phyloP scores from a whole-genome alignment of 176 grass and related monocot species.

The Eragrostis curvula region DNA sequence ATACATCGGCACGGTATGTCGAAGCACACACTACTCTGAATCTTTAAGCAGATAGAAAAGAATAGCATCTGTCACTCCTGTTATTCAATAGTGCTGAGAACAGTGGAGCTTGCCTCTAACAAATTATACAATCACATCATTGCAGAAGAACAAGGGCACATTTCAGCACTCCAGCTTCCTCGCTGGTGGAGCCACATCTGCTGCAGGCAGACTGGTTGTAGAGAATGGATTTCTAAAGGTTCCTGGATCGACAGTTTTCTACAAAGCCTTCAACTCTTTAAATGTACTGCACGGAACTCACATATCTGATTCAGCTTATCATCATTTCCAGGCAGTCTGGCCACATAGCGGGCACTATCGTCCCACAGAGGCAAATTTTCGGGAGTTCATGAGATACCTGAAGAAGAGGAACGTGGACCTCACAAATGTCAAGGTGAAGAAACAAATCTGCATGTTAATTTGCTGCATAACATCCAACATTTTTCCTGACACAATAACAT shows the following conservation, averaged over 20 bases:
- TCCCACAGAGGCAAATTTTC: constrained; percentile 90
- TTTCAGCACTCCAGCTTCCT: constrained; percentile 99
- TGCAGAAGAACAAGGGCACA: constrained; percentile 93
- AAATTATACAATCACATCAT: constrained; percentile 26
- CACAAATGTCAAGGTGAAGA: constrained; percentile 72
- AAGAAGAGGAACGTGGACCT: constrained; percentile 74
- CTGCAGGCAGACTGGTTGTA: constrained; percentile 79
- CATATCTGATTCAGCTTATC: constrained; percentile 31
- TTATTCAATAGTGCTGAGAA: background rate
- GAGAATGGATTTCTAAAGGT: constrained; percentile 78
- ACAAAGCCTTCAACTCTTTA: background rate
- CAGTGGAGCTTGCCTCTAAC: background rate
- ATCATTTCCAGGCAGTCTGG: constrained; percentile 74
- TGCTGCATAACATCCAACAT: background rate
- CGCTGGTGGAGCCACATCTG: constrained; percentile 93
- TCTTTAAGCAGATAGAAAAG: background rate
- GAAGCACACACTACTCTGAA: background rate
- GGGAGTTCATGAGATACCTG: constrained; percentile 84
- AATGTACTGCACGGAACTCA: background rate
- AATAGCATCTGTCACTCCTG: background rate
- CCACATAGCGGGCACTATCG: constrained; percentile 90
- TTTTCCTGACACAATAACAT: background rate
- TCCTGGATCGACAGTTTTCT: background rate
- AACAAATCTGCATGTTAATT: background rate
- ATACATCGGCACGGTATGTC: constrained; percentile 73